phyloP scores from a whole-genome alignment of 352 stramenopile genomes.

The Globisporangium nodosum region DNA sequence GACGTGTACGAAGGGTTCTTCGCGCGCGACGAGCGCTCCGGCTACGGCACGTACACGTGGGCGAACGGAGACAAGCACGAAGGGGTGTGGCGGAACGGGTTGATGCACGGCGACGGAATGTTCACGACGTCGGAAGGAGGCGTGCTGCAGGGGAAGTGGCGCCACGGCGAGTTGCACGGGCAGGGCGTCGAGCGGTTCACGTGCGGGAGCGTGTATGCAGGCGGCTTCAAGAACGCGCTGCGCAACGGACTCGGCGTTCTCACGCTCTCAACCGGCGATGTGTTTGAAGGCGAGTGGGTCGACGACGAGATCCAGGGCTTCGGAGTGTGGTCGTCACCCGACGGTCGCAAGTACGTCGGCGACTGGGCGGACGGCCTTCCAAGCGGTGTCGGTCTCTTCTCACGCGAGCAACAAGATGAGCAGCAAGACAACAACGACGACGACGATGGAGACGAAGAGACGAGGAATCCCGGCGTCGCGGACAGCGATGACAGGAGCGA shows the following conservation, averaged over 20 bases:
- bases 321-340: constrained; percentile 48
- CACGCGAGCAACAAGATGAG: constrained; percentile 17
- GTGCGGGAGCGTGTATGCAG: constrained; percentile 56
- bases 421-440: constrained; percentile 16
- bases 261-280: constrained; percentile 45
- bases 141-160: constrained; percentile 44
- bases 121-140: constrained; percentile 30
- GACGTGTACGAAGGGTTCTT: constrained; percentile 73
- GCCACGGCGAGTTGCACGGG: constrained; percentile 33
- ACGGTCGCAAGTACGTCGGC: constrained; percentile 46
- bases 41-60: constrained; percentile 70
- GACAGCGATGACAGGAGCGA: not conserved
- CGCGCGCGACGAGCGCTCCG: constrained; percentile 46
- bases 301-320: constrained; percentile 47
- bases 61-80: constrained; percentile 62
- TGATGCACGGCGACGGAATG: constrained; percentile 65
- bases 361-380: constrained; percentile 50
- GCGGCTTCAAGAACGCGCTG: constrained; percentile 35
- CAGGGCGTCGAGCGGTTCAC: constrained; percentile 42
- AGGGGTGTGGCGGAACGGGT: constrained; percentile 42
- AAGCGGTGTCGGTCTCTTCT: constrained; percentile 50
- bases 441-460: not conserved
- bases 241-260: constrained; percentile 55
- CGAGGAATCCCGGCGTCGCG: too few relatives aligned
- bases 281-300: constrained; percentile 67